Base-by-base conservation (phyloP, 352 stramenopile species). In the Phytophthora cryptogea region DNA sequence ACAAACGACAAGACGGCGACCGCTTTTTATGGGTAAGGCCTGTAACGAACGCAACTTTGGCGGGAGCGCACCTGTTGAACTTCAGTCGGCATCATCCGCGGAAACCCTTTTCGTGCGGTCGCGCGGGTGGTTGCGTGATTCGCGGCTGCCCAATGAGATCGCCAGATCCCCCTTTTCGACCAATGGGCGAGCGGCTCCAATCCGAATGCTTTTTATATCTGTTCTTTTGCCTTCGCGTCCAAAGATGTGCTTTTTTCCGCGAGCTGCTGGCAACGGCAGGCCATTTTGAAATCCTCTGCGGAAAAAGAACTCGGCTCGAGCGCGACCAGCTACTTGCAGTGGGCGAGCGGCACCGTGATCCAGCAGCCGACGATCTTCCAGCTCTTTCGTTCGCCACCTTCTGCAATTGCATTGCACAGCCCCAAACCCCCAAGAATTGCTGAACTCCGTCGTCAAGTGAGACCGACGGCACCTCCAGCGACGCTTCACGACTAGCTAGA, bases 281-380 rank as follows among this genome's bases (percentile, higher is more conserved):
- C 37, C 63, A 76, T 66, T 76, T 76, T 72, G 63, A 68, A 76
- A 72, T 76, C 67, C 61, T 69, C 67, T 66, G 44, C 42, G 42
- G 51, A 44, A 52, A 61, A 59, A 36, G 26, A 59, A 62, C 49
- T 55, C 45, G 50, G 52, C 35, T 47, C 39, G 36, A 31, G 40
- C 52, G 43, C 47, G 43, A 64, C 32, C 39, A 68, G 63, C 63
- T 72, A 71, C 64, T 72, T 64, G 59, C 64, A 61, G 42, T 72
- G 59, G 53, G 54, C 64, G 48, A 72, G 64, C 46, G 54, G 54
- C 65, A 59, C 30, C 54, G 54, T 57, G 59, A 42, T 46, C 54
- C 23, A 30, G 33, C 36, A 30, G 40, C 26, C 44, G 48, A 56
- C 42, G 28, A 56, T 52, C 41, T 58, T 68, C 46, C 43, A 61